phyloP scores from a whole-genome alignment of 169 alveolate species.

The Perkinsus chesapeaki region DNA sequence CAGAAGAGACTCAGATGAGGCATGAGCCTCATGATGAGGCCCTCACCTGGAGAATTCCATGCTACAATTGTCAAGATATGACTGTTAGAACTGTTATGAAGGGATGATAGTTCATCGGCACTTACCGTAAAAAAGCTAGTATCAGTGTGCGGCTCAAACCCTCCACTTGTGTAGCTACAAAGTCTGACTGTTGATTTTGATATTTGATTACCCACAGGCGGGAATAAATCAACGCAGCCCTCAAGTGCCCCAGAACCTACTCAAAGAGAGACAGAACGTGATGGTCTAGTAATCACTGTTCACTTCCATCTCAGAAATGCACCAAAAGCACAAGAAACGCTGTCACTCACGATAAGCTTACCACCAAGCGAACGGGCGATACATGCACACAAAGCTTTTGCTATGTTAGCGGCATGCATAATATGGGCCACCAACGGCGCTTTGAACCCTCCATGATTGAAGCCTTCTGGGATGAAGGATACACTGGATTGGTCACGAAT shows the following conservation, averaged over 20 bases:
- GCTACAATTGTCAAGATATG: background rate
- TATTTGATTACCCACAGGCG: background rate
- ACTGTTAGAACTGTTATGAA: no score
- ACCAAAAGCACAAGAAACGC: background rate
- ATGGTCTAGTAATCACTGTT: no score
- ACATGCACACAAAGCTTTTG: background rate
- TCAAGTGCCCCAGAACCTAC: background rate
- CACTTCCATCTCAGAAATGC: background rate
- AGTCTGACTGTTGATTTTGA: background rate
- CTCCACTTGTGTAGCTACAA: background rate
- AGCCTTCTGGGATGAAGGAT: background rate
- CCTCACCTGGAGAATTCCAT: background rate
- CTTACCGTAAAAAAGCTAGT: background rate
- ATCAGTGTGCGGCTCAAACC: background rate
- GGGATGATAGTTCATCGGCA: background rate
- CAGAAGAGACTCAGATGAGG: no score
- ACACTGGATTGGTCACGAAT: background rate
- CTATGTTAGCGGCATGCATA: background rate
- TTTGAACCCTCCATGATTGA: background rate
- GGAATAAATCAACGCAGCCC: background rate
- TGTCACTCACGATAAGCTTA: background rate
- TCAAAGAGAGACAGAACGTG: no score
- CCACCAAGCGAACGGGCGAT: background rate
- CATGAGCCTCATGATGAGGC: no score
- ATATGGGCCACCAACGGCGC: background rate